These are phyloP conservation scores for Nasturtium officinale DNA, from an alignment of 345 rosid genomes.

Conservation along the genomic window DNA sequence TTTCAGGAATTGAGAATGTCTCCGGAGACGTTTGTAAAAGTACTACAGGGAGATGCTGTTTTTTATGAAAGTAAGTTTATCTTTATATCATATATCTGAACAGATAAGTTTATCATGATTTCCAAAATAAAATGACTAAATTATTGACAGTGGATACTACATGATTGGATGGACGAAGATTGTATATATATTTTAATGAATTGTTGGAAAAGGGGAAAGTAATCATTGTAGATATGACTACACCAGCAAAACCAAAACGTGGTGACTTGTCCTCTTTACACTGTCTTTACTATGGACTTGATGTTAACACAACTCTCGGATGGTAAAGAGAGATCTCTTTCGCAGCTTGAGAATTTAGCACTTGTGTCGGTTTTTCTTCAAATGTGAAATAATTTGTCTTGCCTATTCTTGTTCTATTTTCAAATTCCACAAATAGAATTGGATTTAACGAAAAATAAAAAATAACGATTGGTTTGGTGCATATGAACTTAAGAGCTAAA, in stretches of 20 bases:
- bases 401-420: conserved; percentile 23
- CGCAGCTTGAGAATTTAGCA: conserved; percentile 48
- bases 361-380: conserved; percentile 43
- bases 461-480: neutral
- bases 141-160: conserved; percentile 47
- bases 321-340: conserved; percentile 52
- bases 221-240: conserved; percentile 46
- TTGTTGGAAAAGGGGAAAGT: conserved; percentile 55
- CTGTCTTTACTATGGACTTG: conserved; percentile 41
- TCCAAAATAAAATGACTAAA: neutral
- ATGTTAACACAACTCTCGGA: conserved; percentile 48
- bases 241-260: conserved; percentile 37
- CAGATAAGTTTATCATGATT: neutral
- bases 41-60: conserved; percentile 73
- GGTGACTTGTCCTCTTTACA: conserved; percentile 35
- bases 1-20: conserved; percentile 69
- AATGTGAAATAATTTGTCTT: conserved; percentile 29
- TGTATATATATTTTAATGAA: conserved; percentile 52
- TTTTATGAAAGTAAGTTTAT: conserved; percentile 68
- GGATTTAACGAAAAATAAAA: too few species aligned
- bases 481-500: neutral
- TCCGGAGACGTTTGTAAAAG: conserved; percentile 74
- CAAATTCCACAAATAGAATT: conserved; percentile 29
- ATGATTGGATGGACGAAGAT: conserved; percentile 49
- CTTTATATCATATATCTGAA: neutral